Base-by-base conservation (phyloP, 2,329 filamentous ascomycete species). In the Fusarium chaquense region DNA sequence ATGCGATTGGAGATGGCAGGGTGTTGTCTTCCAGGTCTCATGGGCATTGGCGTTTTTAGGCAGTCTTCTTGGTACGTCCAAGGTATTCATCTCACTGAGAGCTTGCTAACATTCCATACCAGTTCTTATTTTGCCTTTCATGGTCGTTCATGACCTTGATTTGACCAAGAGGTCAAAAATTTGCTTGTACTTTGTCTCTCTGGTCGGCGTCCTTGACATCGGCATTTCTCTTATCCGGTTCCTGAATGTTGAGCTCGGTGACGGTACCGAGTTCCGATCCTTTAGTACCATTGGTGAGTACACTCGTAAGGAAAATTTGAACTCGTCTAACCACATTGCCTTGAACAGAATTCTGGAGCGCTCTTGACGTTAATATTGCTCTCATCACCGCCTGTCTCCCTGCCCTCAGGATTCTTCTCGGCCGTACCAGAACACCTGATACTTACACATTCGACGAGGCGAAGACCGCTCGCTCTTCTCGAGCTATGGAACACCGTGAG, bases 341-440 rank as follows among this genome's bases (percentile, higher is more conserved):
- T 6, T n/a, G 26, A 40, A 38, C 15, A 72, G 69, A 72, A 28
- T 33, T 72, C 3, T 72, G 69, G 66, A 70, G 62, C 20, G 54
- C 65, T 6, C 66, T 72, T 6, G 69, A 72, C 4, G 69, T 57
- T 10, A 67, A 70, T 12, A 58, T 72, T 10, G 65, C 62, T 3
- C 69, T 72, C 10, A 61, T 72, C 9, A 41, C 58, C 12, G 65
- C 66, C 3, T 72, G 62, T 12, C 66, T 72, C 10, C 69, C 66
- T 1, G 45, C 69, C 10, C 30, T 72, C 1, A 40, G 62, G 16
- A 62, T 71, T 28, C 26, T 63, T 3, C 62, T 71, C 4, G 56
- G 69, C 15, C 58, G 52, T 3, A 60, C 30, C 9, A 56, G 41
- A 12, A 55, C 40, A 36, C 44, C 49, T 15, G 58, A 62, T 11